phyloP scores from a whole-genome alignment of 805 yeast species.

The Kodamaea nitidulidarum region DNA sequence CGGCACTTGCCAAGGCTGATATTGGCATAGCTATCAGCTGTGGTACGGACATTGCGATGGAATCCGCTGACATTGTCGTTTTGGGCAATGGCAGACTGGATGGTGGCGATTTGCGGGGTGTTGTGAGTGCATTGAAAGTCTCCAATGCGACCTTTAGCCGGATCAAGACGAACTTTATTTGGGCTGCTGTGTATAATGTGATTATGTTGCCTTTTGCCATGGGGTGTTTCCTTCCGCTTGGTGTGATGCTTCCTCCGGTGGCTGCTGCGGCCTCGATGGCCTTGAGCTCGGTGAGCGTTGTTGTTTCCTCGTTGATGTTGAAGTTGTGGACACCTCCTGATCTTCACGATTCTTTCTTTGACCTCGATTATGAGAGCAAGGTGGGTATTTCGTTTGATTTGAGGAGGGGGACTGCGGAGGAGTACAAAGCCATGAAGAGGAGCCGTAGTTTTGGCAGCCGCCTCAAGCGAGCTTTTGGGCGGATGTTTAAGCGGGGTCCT shows the following conservation, averaged over 20 bases:
- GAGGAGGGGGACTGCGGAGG: conserved; percentile 20
- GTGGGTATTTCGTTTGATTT: conserved; percentile 21
- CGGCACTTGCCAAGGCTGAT: conserved; percentile 85
- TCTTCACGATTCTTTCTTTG: conserved; percentile 10
- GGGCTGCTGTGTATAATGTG: conserved; percentile 83
- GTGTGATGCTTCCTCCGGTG: conserved; percentile 76
- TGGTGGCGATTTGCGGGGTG: conserved; percentile 41
- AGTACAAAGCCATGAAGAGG: conserved; percentile 19
- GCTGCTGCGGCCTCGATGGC: conserved; percentile 94
- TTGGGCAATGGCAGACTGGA: conserved; percentile 36
- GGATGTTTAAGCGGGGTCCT: conserved; percentile 1
- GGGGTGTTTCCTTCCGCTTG: conserved; percentile 80
- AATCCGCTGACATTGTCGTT: conserved; percentile 90
- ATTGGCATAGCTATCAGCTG: conserved; percentile 88
- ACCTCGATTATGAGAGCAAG: conserved; percentile 20
- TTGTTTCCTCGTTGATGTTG: conserved; percentile 68
- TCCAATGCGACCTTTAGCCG: conserved; percentile 66
- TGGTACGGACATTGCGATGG: conserved; percentile 95
- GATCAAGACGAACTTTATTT: conserved; percentile 75
- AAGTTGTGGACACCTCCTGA: conserved; percentile 55
- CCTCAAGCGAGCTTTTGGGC: conserved; percentile 1
- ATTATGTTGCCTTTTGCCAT: conserved; percentile 91
- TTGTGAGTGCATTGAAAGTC: conserved; percentile 61
- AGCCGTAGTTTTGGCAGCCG: conserved; percentile 5
- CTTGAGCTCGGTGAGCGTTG: conserved; percentile 84